Evolutionary conservation across 1,139 yeast genomes (phyloP).

Genomic region (Kodamaea anthophila): DNA sequence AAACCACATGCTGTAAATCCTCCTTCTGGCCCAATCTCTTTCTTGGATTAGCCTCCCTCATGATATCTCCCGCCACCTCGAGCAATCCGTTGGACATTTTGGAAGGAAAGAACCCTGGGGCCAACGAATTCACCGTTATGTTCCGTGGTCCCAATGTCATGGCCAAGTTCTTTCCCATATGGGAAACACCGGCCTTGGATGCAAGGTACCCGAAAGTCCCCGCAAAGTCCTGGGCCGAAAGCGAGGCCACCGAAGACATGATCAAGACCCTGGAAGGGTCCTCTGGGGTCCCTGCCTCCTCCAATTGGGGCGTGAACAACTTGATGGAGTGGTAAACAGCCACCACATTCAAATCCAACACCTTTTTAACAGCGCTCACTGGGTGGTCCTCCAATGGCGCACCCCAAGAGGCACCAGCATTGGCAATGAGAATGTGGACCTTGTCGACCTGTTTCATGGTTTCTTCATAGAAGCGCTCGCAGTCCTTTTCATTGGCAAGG

Average conservation of each 20-base stretch:
- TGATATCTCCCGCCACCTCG: constrained; percentile 46
- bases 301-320: constrained; percentile 53
- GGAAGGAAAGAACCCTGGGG: constrained; percentile 77
- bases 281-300: constrained; percentile 45
- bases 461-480: constrained; percentile 38
- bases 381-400: constrained; percentile 59
- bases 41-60: constrained; percentile 52
- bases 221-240: constrained; percentile 39
- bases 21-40: constrained; percentile 57
- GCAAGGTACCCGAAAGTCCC: constrained; percentile 70
- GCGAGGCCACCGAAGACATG: constrained; percentile 57
- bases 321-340: constrained; percentile 71
- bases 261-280: constrained; percentile 66
- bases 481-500: constrained; percentile 47
- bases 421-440: constrained; percentile 64
- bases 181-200: constrained; percentile 74
- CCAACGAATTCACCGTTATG: constrained; percentile 61
- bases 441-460: constrained; percentile 36
- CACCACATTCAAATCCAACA: constrained; percentile 56
- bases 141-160: constrained; percentile 60
- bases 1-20: constrained; percentile 54
- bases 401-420: constrained; percentile 84
- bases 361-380: constrained; percentile 56
- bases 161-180: constrained; percentile 60
- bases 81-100: constrained; percentile 70